Conservation (phyloP, 345 rosid genomes). For the Ailanthus altissimus region DNA sequence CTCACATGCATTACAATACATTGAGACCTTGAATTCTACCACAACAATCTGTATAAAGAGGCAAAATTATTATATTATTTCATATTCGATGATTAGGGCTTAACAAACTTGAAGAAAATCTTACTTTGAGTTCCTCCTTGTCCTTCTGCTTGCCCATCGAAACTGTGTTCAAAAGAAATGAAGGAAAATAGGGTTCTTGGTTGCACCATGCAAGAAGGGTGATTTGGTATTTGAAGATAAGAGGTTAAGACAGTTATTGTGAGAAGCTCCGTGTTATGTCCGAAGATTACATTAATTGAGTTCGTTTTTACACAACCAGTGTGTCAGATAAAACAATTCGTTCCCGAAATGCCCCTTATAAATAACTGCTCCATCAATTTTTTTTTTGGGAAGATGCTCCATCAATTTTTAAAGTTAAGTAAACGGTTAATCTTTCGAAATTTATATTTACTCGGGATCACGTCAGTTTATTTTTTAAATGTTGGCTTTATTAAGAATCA, state of each 20-base stretch:
- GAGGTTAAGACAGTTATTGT: background rate
- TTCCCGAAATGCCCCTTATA: background rate
- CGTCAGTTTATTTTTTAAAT: too few relatives aligned
- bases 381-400: too few relatives aligned
- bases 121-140: conserved; percentile 41
- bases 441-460: too few relatives aligned
- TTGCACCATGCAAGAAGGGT: background rate
- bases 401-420: background rate
- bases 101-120: background rate
- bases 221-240: background rate
- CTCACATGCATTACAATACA: conserved; percentile 89
- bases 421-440: background rate
- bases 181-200: background rate
- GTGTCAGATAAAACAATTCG: background rate
- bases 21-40: conserved; percentile 52
- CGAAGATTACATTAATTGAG: background rate
- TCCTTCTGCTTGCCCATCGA: conserved; percentile 36
- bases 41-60: conserved; percentile 37
- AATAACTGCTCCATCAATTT: background rate
- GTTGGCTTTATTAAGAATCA: too few relatives aligned
- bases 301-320: background rate
- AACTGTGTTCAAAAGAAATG: background rate
- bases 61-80: background rate
- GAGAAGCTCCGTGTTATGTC: background rate
- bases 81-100: background rate